A percentile compares a stretch with the other conserved stretches of the same genome.
Conservation (phyloP, 2,329 filamentous ascomycete genomes). For the Beauveria sp. region DNA sequence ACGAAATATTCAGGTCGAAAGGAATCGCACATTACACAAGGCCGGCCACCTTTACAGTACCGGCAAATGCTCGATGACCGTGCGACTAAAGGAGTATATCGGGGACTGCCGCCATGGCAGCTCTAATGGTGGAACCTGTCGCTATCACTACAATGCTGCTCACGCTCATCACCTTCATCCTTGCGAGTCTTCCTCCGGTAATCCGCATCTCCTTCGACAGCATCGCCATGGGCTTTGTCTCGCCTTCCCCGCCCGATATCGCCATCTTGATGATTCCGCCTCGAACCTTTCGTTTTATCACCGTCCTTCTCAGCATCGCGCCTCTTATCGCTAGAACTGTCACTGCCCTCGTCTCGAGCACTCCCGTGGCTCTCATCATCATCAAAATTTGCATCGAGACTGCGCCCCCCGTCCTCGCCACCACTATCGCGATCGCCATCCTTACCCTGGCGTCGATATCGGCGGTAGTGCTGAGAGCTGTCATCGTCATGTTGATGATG, state of each 20-base stretch:
- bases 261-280: not conserved
- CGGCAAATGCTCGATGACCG: not conserved
- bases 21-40: too few species aligned
- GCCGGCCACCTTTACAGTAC: too few species aligned
- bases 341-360: not conserved
- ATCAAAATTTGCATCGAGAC: not conserved
- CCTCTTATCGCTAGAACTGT: not conserved
- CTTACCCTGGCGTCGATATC: slow-evolving; percentile 21
- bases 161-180: slow-evolving; percentile 21
- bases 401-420: slow-evolving; percentile 17
- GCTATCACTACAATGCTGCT: slow-evolving; percentile 13
- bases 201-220: slow-evolving; percentile 12
- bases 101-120: not conserved
- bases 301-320: not conserved
- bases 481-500: slow-evolving; percentile 24
- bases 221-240: not conserved
- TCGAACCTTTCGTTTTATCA: not conserved
- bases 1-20: too few species aligned
- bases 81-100: not conserved
- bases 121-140: slow-evolving; percentile 14
- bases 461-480: slow-evolving; percentile 18
- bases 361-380: not conserved
- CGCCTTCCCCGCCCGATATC: not conserved
- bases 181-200: slow-evolving; percentile 19
- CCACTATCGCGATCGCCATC: slow-evolving; percentile 20